Base-by-base conservation (phyloP, 148 eudicot genomes). In the Fagopyrum esculentum region DNA sequence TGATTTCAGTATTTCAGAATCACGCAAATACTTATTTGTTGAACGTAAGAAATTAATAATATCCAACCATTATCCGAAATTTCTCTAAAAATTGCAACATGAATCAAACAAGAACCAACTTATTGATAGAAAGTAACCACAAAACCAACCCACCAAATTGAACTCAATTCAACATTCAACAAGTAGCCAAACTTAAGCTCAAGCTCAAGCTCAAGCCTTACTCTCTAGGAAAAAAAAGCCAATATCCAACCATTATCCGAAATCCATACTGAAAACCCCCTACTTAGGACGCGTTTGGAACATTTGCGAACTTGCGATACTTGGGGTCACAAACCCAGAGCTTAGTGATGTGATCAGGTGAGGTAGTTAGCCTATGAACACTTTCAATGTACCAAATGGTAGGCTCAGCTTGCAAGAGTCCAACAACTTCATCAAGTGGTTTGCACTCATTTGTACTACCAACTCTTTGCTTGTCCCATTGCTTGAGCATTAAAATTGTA, bases 391-490 rank as follows among this genome's bases (percentile, higher is more conserved):
- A 75, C 77, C 71, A 75, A 11, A 75, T 45, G 9, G 77, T 61
- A 50, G 71, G 64, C 51, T 75, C 69, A 75, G 77, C 77, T 49
- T 59, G 35, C 9, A 16, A 50, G 51, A 69, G 71, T 5, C 16
- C 43, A 15, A 75, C 26, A 44, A 64, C 22, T 15, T 75, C 46
- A 26, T 69, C 77, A 75, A 9, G 13, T 63, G 71, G 47, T 46
- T 66, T 66, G 9, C 16, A 35, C 6, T 40, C 47, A 10, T 3
- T 11, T 11, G 16, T 52, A 22, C 17, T 43, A 4, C 77, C 71
- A 60, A 46, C 12, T 26, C 77, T 75, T 43, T 64, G 51, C 6
- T 75, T 75, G 71, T 75, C 77, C 77, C 77, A 75, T 75, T 75
- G 29, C 59, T 75, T 75, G 57, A 48, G 45, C 22, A 26, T 16